Evolutionary conservation across 208 protist species (phyloP), one percentile per base, ranked within the genome.

Genomic region (Leishmania aethiopica): DNA sequence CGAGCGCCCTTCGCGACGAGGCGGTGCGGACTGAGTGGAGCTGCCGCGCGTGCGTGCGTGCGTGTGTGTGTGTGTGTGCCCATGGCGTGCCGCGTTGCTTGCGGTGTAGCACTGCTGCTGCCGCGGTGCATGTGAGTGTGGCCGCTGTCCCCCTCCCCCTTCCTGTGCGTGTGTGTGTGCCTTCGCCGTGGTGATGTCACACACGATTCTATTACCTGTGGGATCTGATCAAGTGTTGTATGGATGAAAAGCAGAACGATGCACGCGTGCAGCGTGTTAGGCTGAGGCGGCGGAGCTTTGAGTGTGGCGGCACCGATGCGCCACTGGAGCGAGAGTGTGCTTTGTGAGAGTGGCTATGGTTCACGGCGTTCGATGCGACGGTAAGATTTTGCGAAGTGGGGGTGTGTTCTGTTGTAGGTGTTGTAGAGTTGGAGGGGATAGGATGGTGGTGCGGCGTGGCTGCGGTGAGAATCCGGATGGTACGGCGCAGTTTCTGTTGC

Each of bases 121-220:
- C 51, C 7, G 25, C 17, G 45, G 45, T 28, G 35, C 62, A 32
- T 70, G 69, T 45, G 69, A 11, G n/a, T 77, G 70, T 64, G 37
- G 75, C 55, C 22, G 75, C 40, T 55, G 55, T 64, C 55, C 66
- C 40, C 17, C 37, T 19, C 60, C 6, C 59, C n/a, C n/a, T n/a
- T n/a, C n/a, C n/a, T n/a, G n/a, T n/a, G n/a, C n/a, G n/a, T n/a
- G n/a, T 51, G 49, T 19, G 51, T 55, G 51, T 55, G 51, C 47
- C 51, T 57, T 35, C 32, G 37, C 19, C 53, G 73, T 25, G 42
- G 42, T 85, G 84, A 85, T 88, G 84, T 80, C 77, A 77, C 64
- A 69, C 76, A 78, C 82, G 83, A 82, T 86, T 81, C 69, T 86
- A 81, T 89, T 88, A 83, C 82, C 86, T 89, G 86, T 86, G 86